A percentile compares a stretch with the other conserved stretches of the same genome.
phyloP scores from a whole-genome alignment of 2,329 filamentous ascomycete species.

The Diaporthe vexans region DNA sequence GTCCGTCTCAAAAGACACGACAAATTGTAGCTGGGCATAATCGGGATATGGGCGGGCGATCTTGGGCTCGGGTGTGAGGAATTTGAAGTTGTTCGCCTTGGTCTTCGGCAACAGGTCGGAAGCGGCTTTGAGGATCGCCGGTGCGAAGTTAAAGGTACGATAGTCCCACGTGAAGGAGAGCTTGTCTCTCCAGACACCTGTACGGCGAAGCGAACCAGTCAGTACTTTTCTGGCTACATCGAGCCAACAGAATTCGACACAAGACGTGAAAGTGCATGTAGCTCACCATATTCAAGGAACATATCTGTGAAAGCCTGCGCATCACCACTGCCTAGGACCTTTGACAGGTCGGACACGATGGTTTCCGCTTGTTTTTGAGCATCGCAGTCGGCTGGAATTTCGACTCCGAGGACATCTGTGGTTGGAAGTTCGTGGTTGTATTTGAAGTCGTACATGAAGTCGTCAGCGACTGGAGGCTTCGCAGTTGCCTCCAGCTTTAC shows the following conservation, averaged over 20 bases:
- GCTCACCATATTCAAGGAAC: constrained; percentile 17
- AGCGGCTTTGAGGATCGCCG: constrained; percentile 51
- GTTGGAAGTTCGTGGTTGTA: constrained; percentile 50
- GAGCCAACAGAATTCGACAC: background rate
- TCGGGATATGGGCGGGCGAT: constrained; percentile 49
- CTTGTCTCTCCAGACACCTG: constrained; percentile 54
- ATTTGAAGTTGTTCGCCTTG: constrained; percentile 47
- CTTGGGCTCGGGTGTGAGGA: constrained; percentile 45
- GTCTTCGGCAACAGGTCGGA: constrained; percentile 50
- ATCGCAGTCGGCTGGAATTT: background rate
- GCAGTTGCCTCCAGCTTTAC: background rate
- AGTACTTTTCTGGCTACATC: background rate
- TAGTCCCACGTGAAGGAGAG: constrained; percentile 54
- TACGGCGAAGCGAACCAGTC: constrained; percentile 28
- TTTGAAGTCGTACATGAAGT: constrained; percentile 59
- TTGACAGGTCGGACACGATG: background rate
- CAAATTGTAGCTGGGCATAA: constrained; percentile 49
- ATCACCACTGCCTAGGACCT: constrained; percentile 1
- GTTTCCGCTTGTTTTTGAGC: background rate
- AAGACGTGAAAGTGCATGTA: background rate
- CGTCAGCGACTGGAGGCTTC: constrained; percentile 51
- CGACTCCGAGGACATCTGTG: background rate
- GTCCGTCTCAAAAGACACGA: constrained; percentile 51
- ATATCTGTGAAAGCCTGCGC: constrained; percentile 14
- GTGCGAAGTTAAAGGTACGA: constrained; percentile 52